A percentile compares a stretch with the other conserved stretches of the same genome.
Evolutionary conservation across 2,329 filamentous ascomycete species (phyloP).

Genomic region (Huntiella bhutanensis): DNA sequence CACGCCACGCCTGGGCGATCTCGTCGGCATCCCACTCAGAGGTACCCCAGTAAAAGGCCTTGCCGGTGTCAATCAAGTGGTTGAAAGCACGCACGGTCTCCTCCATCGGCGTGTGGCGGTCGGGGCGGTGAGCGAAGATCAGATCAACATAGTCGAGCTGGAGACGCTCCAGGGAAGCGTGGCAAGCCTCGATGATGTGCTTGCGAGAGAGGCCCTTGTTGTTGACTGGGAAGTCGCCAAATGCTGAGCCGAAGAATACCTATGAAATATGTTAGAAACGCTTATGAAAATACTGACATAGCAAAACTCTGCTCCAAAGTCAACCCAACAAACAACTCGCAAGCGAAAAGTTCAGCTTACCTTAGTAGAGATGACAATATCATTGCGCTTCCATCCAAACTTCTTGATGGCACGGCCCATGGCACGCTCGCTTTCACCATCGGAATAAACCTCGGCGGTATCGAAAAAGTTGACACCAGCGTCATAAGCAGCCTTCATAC

Average conservation of each 20-base stretch:
- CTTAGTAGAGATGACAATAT: constrained; percentile 42
- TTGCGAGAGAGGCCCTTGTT: constrained; percentile 50
- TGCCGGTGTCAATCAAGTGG: constrained; percentile 46
- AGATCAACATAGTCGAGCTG: constrained; percentile 45
- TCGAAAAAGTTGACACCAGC: constrained; percentile 45
- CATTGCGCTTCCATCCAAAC: constrained; percentile 41
- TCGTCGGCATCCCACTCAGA: constrained; percentile 49
- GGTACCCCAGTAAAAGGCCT: constrained; percentile 54
- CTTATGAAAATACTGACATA: neutral
- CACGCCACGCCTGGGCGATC: constrained; percentile 42
- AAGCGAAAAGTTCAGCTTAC: constrained; percentile 12
- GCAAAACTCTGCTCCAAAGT: neutral
- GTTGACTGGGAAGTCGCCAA: constrained; percentile 44
- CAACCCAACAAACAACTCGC: neutral
- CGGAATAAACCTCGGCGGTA: constrained; percentile 39
- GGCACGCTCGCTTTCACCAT: constrained; percentile 41
- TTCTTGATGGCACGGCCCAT: constrained; percentile 43
- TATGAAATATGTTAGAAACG: neutral
- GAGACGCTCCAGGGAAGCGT: constrained; percentile 39
- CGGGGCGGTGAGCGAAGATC: constrained; percentile 49
- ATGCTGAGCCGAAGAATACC: constrained; percentile 43
- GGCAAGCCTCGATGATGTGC: constrained; percentile 48
- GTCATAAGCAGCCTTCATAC: constrained; percentile 43
- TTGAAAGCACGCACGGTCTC: constrained; percentile 55
- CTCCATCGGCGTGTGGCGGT: constrained; percentile 49